phyloP scores from a whole-genome alignment of 108 stramenopile genomes.

The Pseudonitzschia delicatissima region DNA sequence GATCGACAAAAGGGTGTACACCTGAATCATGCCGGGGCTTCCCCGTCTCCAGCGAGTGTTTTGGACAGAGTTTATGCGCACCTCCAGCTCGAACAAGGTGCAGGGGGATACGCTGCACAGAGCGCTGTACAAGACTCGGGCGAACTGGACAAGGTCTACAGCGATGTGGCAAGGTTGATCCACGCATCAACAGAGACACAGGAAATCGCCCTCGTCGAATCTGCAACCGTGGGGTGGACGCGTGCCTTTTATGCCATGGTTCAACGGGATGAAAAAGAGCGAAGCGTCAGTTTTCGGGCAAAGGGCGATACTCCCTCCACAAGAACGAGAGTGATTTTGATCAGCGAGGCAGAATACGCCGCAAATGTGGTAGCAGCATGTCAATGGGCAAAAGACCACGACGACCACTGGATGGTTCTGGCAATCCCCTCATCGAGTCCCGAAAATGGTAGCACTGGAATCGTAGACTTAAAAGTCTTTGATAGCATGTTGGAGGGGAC shows the following conservation, averaged over 20 bases:
- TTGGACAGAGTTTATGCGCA: conserved; percentile 43
- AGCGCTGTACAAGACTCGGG: conserved; percentile 15
- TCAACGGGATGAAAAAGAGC: conserved; percentile 3
- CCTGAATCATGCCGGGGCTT: conserved; percentile 80
- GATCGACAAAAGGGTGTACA: conserved; percentile 19
- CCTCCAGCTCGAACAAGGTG: conserved; percentile 45
- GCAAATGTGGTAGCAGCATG: conserved; percentile 81
- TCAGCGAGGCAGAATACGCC: conserved; percentile 74
- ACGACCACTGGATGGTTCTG: conserved; percentile 46
- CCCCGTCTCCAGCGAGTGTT: conserved; percentile 60
- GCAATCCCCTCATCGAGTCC: conserved; percentile 41
- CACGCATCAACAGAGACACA: conserved; percentile 21
- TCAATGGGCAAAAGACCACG: conserved; percentile 52
- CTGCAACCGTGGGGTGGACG: conserved; percentile 81
- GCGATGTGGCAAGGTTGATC: conserved; percentile 44
- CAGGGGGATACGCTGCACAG: conserved; percentile 78
- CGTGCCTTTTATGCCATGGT: conserved; percentile 72
- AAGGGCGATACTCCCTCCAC: neutral
- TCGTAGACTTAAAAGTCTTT: conserved; percentile 52
- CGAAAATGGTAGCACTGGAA: conserved; percentile 35
- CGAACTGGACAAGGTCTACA: conserved; percentile 54
- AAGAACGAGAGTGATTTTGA: conserved; percentile 43
- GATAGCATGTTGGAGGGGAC: conserved; percentile 44
- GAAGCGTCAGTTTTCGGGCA: neutral
- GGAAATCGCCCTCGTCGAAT: conserved; percentile 66